phyloP scores from a whole-genome alignment of 148 eudicot genomes.

The Amaranthus cruentus region DNA sequence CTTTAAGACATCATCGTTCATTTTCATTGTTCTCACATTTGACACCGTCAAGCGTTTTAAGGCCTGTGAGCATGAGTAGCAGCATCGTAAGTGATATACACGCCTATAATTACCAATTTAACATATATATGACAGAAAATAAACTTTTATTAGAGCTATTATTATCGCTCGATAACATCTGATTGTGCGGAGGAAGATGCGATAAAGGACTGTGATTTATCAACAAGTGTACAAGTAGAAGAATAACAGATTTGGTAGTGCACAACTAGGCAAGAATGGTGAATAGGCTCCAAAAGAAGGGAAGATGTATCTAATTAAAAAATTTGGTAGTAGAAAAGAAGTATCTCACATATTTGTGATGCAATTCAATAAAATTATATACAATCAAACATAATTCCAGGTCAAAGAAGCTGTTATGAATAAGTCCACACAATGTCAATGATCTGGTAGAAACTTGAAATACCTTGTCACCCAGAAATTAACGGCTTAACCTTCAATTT shows the following conservation, averaged over 20 bases:
- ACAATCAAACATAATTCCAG: background rate
- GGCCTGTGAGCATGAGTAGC: slow-evolving; percentile 43
- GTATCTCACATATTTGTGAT: background rate
- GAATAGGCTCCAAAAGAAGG: background rate
- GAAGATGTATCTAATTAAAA: background rate
- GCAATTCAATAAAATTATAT: background rate
- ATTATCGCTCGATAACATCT: background rate
- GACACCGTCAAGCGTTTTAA: slow-evolving; percentile 54
- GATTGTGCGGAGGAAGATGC: too few relatives aligned
- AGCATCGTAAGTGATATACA: background rate
- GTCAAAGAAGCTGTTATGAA: background rate
- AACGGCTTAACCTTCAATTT: too few relatives aligned
- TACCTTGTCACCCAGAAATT: too few relatives aligned
- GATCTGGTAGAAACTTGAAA: too few relatives aligned
- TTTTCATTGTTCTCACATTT: slow-evolving; percentile 53
- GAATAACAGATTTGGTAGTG: background rate
- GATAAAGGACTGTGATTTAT: too few relatives aligned
- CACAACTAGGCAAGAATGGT: background rate
- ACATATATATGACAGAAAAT: background rate
- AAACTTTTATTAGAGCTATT: background rate
- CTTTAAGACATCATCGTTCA: slow-evolving; percentile 81
- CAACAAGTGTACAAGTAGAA: background rate
- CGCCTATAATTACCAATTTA: background rate
- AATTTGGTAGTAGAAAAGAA: background rate
- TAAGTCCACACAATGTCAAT: background rate